A percentile compares a stretch with the other conserved stretches of the same genome.
phyloP scores from a whole-genome alignment of 176 grass and related monocot genomes.

The Triticum turgidum region DNA sequence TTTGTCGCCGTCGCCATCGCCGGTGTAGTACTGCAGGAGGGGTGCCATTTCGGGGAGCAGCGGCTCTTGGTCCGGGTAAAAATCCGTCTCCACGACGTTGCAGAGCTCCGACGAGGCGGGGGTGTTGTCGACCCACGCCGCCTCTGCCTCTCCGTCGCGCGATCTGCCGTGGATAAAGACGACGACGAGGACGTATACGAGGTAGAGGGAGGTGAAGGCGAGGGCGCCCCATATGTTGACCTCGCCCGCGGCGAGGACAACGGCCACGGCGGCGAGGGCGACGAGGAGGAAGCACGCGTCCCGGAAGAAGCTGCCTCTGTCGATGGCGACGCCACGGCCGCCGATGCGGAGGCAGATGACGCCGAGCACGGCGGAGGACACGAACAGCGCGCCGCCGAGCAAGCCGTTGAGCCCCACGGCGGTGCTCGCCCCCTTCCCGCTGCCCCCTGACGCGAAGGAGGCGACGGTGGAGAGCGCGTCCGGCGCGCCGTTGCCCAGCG shows the following conservation, averaged over 20 bases:
- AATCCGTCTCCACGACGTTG: not conserved
- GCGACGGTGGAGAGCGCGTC: slow-evolving; percentile 68
- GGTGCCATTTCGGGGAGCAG: not conserved
- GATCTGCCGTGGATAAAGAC: slow-evolving; percentile 31
- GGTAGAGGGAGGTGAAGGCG: slow-evolving; percentile 61
- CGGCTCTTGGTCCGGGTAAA: not conserved
- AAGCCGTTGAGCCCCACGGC: slow-evolving; percentile 58
- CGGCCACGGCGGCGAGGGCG: slow-evolving; percentile 27
- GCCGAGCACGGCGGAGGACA: slow-evolving; percentile 66
- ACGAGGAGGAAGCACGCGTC: slow-evolving; percentile 56
- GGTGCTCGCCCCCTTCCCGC: not conserved
- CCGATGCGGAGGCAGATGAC: slow-evolving; percentile 47
- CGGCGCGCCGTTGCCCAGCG: slow-evolving; percentile 72
- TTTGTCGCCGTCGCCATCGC: not conserved
- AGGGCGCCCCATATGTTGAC: slow-evolving; percentile 45
- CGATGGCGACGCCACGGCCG: slow-evolving; percentile 11
- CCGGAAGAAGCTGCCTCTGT: slow-evolving; percentile 51
- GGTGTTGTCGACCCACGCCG: not conserved
- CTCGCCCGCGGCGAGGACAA: slow-evolving; percentile 46
- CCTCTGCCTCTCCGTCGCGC: slow-evolving; percentile 14
- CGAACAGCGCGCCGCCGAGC: slow-evolving; percentile 62
- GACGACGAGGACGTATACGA: slow-evolving; percentile 64
- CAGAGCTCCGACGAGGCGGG: not conserved
- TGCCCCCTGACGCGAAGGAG: slow-evolving; percentile 25
- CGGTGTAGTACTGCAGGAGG: slow-evolving; percentile 2